Conservation (phyloP, 768 basidiomycete genomes). For the Sarcodon sp. region DNA sequence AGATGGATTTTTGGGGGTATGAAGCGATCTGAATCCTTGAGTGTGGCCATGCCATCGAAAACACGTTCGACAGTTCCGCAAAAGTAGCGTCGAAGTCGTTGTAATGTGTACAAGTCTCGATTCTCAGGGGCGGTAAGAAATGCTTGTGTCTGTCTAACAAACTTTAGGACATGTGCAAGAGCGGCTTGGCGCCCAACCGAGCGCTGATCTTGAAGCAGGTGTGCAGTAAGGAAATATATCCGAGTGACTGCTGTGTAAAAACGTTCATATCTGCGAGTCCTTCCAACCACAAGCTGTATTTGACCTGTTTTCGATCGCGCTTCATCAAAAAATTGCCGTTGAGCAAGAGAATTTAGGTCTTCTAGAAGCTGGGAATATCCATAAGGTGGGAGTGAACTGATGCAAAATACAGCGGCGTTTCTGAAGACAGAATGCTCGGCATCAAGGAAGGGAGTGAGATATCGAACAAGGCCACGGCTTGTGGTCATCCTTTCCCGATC, state of each 20-base stretch:
- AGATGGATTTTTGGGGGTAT: constrained; percentile 66
- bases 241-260: constrained; percentile 80
- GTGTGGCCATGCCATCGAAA: constrained; percentile 58
- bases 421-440: constrained; percentile 77
- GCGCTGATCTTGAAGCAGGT: constrained; percentile 56
- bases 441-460: constrained; percentile 78
- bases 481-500: constrained; percentile 77
- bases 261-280: constrained; percentile 62
- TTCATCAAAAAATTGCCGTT: constrained; percentile 79
- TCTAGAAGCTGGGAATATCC: constrained; percentile 76
- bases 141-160: constrained; percentile 69
- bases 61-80: constrained; percentile 82
- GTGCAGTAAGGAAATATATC: constrained; percentile 80
- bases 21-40: constrained; percentile 68
- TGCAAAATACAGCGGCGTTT: constrained; percentile 77
- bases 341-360: constrained; percentile 68
- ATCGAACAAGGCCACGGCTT: constrained; percentile 72
- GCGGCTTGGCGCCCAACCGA: constrained; percentile 60
- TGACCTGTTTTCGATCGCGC: constrained; percentile 35
- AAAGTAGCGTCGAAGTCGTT: constrained; percentile 80
- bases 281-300: constrained; percentile 28
- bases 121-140: constrained; percentile 64
- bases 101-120: constrained; percentile 64
- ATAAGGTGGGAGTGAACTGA: constrained; percentile 72
- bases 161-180: constrained; percentile 71